Base-by-base conservation (phyloP, 495 filamentous ascomycete genomes). In the Niebla homalea region DNA sequence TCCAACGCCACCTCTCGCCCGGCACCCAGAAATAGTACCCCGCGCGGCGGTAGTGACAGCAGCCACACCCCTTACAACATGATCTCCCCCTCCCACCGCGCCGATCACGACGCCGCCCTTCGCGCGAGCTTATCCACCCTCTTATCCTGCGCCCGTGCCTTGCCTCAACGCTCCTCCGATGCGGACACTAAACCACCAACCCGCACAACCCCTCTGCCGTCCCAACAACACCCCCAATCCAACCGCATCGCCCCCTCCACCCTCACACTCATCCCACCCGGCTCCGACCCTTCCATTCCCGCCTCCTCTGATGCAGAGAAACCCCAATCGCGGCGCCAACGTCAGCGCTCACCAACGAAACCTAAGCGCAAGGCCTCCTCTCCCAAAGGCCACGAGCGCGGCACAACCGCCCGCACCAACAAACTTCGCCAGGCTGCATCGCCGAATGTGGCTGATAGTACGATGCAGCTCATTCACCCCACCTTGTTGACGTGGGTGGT, bases 71-170 rank as follows among this genome's bases (percentile, higher is more conserved):
- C 74, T 12, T 75, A 71, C 59, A 74, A 72, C 59, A 74, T 83
- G 59, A 78, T 88, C 52, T 83, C 85, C 1, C 84, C 89, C 2
- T 79, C 82, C 3, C 78, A 87, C 59, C 82, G 84, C 53, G 79
- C 85, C 21, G 89, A 95, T 49, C 88, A 96, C 56, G 92, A 98
- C 62, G 90, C 87, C 21, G 92, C 89, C 0, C 77, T 98, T 1
- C 81, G 92, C 36, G 88, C 92, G 6, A 93, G 86, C 49, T 72
- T 98, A 4, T 94, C 89, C 6, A 98, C 92, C 3, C 77, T 98
- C n/a, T 77, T 98, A 4, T 94, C 88, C 38, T 89, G 85, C 61
- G 90, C 87, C 2, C 77, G 92, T 20, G 81, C 85, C 20, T 70
- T 92, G 4, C 78, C 85, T 1, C 95, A 93, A 60, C 59, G 71